Conservation (phyloP, 2,329 filamentous ascomycete genomes). For the Botryosphaeria dothidea region DNA sequence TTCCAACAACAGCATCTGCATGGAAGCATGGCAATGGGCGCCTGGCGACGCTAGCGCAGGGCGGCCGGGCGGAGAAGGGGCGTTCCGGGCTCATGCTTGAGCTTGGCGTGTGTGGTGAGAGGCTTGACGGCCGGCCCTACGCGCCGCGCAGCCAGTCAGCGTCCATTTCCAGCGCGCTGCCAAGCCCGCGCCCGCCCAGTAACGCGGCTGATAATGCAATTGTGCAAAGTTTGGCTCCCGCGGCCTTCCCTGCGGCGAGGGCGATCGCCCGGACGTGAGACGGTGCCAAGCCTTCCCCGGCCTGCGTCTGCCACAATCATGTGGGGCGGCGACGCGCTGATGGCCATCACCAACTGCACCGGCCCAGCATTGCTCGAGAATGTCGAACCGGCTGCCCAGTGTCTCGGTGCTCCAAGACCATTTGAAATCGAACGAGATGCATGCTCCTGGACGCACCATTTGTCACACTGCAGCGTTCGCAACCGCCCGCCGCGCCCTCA, state of each 20-base stretch:
- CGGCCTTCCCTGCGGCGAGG: not conserved
- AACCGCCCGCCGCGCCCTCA: not conserved
- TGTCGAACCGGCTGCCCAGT: not conserved
- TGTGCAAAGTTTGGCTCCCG: not conserved
- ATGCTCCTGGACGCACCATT: not conserved
- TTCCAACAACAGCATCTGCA: conserved; percentile 16
- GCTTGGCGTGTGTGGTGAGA: not conserved
- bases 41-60: conserved; percentile 7
- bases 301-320: not conserved
- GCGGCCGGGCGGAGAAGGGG: not conserved
- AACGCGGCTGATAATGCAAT: not conserved
- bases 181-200: not conserved
- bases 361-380: not conserved
- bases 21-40: conserved; percentile 12
- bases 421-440: not conserved
- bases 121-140: not conserved
- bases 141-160: not conserved
- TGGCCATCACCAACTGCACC: not conserved
- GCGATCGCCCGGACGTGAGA: conserved; percentile 13
- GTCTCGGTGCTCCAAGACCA: not conserved
- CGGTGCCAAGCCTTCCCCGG: conserved; percentile 1
- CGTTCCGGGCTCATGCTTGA: not conserved
- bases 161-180: not conserved
- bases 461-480: not conserved
- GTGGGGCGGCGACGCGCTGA: conserved; percentile 3